Evolutionary conservation across 305 asterid genomes (phyloP).

Genomic region (Ilex paraguariensis): DNA sequence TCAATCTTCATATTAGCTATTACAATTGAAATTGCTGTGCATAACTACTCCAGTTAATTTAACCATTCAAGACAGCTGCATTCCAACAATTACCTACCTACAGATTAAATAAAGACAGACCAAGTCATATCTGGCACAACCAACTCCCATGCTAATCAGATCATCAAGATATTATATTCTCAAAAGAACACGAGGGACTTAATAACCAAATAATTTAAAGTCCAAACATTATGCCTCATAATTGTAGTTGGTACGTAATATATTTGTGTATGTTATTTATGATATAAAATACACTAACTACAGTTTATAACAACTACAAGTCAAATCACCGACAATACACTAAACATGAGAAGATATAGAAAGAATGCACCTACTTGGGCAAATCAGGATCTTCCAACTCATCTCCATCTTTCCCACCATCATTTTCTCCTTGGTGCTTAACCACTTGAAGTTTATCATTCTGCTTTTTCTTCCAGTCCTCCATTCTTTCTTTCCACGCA

Average conservation of each 20-base stretch:
- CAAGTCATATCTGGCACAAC: too few species aligned
- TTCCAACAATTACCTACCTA: too few species aligned
- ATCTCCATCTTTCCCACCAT: constrained; percentile 45
- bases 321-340: constrained; percentile 46
- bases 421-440: constrained; percentile 77
- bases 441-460: constrained; percentile 84
- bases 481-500: constrained; percentile 99
- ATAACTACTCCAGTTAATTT: too few species aligned
- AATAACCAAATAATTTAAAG: constrained; percentile 8
- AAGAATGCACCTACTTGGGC: constrained; percentile 71
- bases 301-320: constrained; percentile 17
- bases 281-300: neutral
- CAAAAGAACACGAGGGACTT: constrained; percentile 5
- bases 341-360: constrained; percentile 18
- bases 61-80: too few species aligned
- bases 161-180: neutral
- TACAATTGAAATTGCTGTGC: too few species aligned
- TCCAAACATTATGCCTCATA: neutral
- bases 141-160: too few species aligned
- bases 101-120: too few species aligned
- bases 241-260: too few species aligned
- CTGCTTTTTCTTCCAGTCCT: constrained; percentile 94
- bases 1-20: too few species aligned
- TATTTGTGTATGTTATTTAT: too few species aligned
- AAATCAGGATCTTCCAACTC: constrained; percentile 84